Percentiles rank a stretch among this genome's conserved stretches.
Evolutionary conservation across 2,329 filamentous ascomycete species (phyloP).

Genomic region (Neospermospora avenae): DNA sequence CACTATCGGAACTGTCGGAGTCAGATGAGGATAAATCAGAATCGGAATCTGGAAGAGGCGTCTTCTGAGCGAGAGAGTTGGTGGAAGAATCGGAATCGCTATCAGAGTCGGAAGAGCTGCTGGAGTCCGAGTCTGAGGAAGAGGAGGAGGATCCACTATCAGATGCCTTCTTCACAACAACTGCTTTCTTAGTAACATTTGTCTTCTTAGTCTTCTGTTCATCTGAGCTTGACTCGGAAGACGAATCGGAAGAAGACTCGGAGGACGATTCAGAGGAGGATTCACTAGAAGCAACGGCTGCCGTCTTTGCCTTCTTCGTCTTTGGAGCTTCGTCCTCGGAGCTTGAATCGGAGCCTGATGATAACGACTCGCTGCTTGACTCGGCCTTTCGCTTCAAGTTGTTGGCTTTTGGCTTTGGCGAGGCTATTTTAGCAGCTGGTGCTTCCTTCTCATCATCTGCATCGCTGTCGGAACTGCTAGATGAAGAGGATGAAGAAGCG

Average conservation of each 20-base stretch:
- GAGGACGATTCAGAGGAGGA: slow-evolving; percentile 36
- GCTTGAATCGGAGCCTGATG: slow-evolving; percentile 41
- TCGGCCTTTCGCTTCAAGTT: slow-evolving; percentile 55
- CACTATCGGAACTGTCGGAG: slow-evolving; percentile 39
- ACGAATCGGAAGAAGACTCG: slow-evolving; percentile 37
- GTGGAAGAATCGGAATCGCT: slow-evolving; percentile 30
- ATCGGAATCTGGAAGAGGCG: slow-evolving; percentile 27
- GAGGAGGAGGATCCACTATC: slow-evolving; percentile 23
- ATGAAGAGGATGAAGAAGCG: slow-evolving; percentile 38
- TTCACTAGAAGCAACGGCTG: slow-evolving; percentile 24
- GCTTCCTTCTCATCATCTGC: slow-evolving; percentile 47
- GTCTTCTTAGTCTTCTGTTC: slow-evolving; percentile 17
- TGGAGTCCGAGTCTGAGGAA: slow-evolving; percentile 28
- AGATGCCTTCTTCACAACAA: slow-evolving; percentile 17
- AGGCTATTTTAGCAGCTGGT: slow-evolving; percentile 26
- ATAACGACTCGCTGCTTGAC: slow-evolving; percentile 38
- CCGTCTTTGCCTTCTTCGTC: slow-evolving; percentile 50
- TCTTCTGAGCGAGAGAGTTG: slow-evolving; percentile 31
- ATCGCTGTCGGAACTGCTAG: slow-evolving; percentile 46
- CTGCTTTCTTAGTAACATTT: slow-evolving; percentile 4
- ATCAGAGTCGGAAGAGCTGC: slow-evolving; percentile 28
- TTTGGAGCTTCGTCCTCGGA: slow-evolving; percentile 47
- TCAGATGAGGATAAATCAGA: slow-evolving; percentile 31
- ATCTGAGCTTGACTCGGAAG: slow-evolving; percentile 37
- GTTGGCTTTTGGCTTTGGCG: slow-evolving; percentile 37